Conservation (phyloP, 2,329 filamentous ascomycete species). For the Xenosphaeropsis pyriputrescens region DNA sequence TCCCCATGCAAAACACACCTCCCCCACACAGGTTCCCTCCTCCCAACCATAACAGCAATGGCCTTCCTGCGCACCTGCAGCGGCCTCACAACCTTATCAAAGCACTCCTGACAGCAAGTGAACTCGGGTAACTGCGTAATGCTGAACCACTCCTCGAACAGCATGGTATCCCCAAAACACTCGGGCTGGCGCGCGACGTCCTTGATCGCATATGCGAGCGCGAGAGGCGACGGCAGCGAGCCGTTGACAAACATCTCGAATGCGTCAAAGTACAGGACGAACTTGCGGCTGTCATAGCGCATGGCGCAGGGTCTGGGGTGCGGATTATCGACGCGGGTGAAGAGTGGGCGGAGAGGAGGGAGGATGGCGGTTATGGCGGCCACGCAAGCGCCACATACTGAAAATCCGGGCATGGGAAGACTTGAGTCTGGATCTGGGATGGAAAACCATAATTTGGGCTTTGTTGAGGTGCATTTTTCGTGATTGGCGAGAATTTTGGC, state of each 20-base stretch:
- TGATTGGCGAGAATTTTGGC: conserved; percentile 44
- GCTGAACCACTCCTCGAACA: conserved; percentile 49
- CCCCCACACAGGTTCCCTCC: conserved; percentile 38
- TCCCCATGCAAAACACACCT: conserved; percentile 70
- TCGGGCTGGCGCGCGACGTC: conserved; percentile 48
- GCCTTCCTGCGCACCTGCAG: conserved; percentile 35
- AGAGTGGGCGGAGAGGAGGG: conserved; percentile 54
- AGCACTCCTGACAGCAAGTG: conserved; percentile 80
- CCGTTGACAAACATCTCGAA: conserved; percentile 46
- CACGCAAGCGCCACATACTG: conserved; percentile 61
- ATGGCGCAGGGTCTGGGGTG: conserved; percentile 52
- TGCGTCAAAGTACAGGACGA: conserved; percentile 43
- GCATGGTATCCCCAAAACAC: conserved; percentile 34
- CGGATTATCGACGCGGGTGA: conserved; percentile 27
- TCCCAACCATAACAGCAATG: conserved; percentile 51
- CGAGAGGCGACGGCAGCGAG: neutral
- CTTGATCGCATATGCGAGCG: conserved; percentile 6
- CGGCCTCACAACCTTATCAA: conserved; percentile 64
- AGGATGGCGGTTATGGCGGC: conserved; percentile 59
- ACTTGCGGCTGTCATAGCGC: conserved; percentile 37
- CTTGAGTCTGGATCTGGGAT: conserved; percentile 53
- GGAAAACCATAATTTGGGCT: conserved; percentile 57
- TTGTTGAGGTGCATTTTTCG: conserved; percentile 17
- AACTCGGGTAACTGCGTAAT: conserved; percentile 64
- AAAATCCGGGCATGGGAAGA: conserved; percentile 54